phyloP scores from a whole-genome alignment of 2,329 filamentous ascomycete genomes.

The Exophiala sideris region DNA sequence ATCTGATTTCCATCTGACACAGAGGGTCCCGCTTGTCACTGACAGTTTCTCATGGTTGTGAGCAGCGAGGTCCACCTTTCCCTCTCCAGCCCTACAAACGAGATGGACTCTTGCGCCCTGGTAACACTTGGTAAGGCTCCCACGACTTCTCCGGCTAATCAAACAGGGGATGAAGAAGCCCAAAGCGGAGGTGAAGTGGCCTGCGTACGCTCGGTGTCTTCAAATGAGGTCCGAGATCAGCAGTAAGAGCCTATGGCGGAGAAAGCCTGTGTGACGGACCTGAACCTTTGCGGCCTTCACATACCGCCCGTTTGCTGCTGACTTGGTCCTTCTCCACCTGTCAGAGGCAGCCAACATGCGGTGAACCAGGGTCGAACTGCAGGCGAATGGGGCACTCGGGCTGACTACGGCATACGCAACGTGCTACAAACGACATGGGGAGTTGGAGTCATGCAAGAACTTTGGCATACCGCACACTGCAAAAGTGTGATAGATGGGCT shows the following conservation, averaged over 20 bases:
- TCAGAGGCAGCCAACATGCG: conserved; percentile 21
- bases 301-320: conserved; percentile 21
- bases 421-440: neutral
- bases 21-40: too few relatives aligned
- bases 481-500: too few relatives aligned
- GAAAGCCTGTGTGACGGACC: conserved; percentile 1
- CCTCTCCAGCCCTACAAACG: conserved; percentile 3
- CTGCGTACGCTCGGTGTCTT: neutral
- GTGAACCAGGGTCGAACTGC: conserved; percentile 8
- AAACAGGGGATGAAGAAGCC: neutral
- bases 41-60: too few relatives aligned
- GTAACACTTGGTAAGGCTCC: neutral
- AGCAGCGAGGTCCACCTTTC: neutral
- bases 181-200: neutral
- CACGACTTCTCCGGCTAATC: neutral
- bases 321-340: conserved; percentile 14
- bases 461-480: neutral
- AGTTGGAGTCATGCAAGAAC: neutral
- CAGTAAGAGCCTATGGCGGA: conserved; percentile 6
- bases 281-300: conserved; percentile 2
- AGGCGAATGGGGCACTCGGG: neutral
- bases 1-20: too few relatives aligned
- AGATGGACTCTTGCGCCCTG: neutral
- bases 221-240: conserved; percentile 1
- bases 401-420: neutral